Evolutionary conservation across 176 grass and related monocot species (phyloP).

Genomic region (Lolium multiflorum): DNA sequence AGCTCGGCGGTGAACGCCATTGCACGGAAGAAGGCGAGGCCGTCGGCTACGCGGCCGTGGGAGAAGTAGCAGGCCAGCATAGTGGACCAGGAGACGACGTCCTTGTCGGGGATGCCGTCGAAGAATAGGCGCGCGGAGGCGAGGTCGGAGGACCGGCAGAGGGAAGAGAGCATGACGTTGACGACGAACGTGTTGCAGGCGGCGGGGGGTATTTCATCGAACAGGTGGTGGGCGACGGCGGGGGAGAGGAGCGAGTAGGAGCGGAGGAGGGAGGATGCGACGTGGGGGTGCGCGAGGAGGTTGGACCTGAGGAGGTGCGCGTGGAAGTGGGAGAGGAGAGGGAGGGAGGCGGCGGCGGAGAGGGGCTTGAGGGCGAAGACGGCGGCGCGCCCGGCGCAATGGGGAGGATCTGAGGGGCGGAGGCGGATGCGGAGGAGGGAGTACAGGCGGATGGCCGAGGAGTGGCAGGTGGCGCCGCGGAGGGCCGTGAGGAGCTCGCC

Average conservation of each 20-base stretch:
- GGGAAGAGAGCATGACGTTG: slow-evolving; percentile 60
- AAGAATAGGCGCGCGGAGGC: slow-evolving; percentile 46
- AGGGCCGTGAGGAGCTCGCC: slow-evolving; percentile 37
- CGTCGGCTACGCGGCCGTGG: not conserved
- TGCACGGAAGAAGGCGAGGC: slow-evolving; percentile 57
- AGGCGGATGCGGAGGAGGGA: slow-evolving; percentile 28
- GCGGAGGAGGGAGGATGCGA: slow-evolving; percentile 39
- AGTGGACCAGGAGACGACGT: slow-evolving; percentile 59
- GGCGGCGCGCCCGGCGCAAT: slow-evolving; percentile 37
- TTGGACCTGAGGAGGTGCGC: slow-evolving; percentile 59
- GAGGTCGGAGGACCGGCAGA: slow-evolving; percentile 46
- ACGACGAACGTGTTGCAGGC: slow-evolving; percentile 47
- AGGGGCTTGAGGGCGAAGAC: slow-evolving; percentile 54
- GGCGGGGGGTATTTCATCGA: slow-evolving; percentile 56
- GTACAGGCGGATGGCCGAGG: slow-evolving; percentile 36
- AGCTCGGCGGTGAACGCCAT: slow-evolving; percentile 37
- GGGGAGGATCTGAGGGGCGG: slow-evolving; percentile 22
- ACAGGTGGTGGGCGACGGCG: slow-evolving; percentile 37
- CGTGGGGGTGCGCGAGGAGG: slow-evolving; percentile 42
- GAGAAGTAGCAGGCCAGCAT: slow-evolving; percentile 58
- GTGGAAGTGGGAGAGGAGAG: slow-evolving; percentile 52
- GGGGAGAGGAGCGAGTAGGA: slow-evolving; percentile 37
- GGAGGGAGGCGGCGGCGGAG: slow-evolving; percentile 34
- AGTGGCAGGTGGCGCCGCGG: slow-evolving; percentile 5
- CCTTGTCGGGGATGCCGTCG: slow-evolving; percentile 49